Base-by-base conservation (phyloP, 306 rosid genomes). In the Arachis stenosperma region DNA sequence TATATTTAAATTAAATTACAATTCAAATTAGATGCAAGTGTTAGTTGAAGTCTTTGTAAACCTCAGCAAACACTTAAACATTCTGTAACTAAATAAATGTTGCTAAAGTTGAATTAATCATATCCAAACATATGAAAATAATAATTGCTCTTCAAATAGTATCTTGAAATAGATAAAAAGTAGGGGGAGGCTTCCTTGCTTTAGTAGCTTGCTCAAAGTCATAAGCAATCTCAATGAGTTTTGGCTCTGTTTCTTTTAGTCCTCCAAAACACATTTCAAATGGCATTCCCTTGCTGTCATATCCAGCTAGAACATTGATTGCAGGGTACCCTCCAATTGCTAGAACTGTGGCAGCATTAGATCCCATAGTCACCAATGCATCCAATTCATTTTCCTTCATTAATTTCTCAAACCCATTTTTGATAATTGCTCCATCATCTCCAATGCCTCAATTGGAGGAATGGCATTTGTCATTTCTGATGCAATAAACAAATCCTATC, bases 321-420 rank as follows among this genome's bases (percentile, higher is more conserved):
- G 71, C 89, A 11, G 89, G 90, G 48, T 74, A 86, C 0, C 89
- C 89, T 64, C 91, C 89, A 56, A 74, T 71, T 6, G 89, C 90
- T 1, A 84, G 72, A 33, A 84, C 10, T 1, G 22, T 3, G 1
- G 79, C 3, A 50, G 14, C 67, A 63, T 41, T 62, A 0, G 62
- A 15, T 13, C 81, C 89, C 48, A 68, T 51, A 37, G 80, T 81
- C 39, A 82, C 88, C 69, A 84, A 3, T 0, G 87, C 85, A 78
- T 86, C 93, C 71, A 88, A 65, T 65, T 79, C 40, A 53, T 77
- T 73, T 13, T 81, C 78, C 41, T 40, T 77, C 82, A 84, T 73
- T 9, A 84, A 9, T 27, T 81, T 84, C 78, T 69, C 90, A 71
- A 84, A 84, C 14, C 96, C 92, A 53, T 78, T 33, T 50, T 41